These are phyloP conservation scores for Acorus gramineus DNA, from an alignment of 106 monocot species.

Conservation along the genomic window DNA sequence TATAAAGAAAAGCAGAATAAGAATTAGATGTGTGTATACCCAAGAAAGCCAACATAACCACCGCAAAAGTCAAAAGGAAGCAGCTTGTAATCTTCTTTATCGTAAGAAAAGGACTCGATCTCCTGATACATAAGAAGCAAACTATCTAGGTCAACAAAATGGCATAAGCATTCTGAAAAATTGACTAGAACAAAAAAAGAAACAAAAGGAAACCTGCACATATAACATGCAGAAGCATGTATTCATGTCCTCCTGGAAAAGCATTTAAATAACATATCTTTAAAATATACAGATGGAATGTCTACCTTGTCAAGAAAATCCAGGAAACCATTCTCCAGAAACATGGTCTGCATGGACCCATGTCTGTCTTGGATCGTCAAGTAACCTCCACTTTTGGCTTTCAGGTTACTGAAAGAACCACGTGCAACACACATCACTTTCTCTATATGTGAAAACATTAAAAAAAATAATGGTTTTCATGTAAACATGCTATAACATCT, in stretches of 20 bases:
- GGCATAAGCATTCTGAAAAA: too few relatives aligned
- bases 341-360: constrained; percentile 34
- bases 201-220: not conserved
- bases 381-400: constrained; percentile 51
- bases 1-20: not conserved
- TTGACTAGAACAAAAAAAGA: not conserved
- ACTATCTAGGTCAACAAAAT: too few relatives aligned
- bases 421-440: not conserved
- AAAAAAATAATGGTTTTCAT: not conserved
- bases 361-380: constrained; percentile 46
- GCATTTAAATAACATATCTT: not conserved
- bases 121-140: constrained; percentile 32
- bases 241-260: not conserved
- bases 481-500: too few relatives aligned
- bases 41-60: constrained; percentile 84
- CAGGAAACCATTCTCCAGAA: constrained; percentile 66
- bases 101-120: constrained; percentile 62
- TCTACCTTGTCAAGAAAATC: constrained; percentile 72
- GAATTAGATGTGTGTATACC: constrained; percentile 28
- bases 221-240: not conserved
- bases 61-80: constrained; percentile 93
- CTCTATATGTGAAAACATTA: not conserved
- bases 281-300: not conserved
- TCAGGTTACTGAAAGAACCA: constrained; percentile 21
- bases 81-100: constrained; percentile 67